Evolutionary conservation across 768 basidiomycete species (phyloP).

Genomic region (Erythrobasidium yunnanense): DNA sequence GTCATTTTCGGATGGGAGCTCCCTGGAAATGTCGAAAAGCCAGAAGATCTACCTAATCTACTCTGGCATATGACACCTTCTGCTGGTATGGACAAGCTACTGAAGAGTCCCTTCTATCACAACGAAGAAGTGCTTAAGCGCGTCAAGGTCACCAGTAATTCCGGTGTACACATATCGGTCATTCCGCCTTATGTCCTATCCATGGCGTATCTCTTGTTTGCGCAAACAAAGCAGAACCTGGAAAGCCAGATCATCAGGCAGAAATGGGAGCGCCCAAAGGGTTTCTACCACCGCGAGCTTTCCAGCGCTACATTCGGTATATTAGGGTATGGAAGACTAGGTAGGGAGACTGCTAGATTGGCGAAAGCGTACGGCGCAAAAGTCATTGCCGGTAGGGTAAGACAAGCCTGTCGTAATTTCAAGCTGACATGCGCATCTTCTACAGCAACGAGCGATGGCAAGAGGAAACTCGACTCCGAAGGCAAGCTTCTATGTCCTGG

Average conservation of each 20-base stretch:
- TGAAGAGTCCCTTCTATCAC: neutral
- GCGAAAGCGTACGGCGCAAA: conserved; percentile 26
- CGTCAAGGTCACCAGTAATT: conserved; percentile 5
- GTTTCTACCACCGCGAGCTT: conserved; percentile 13
- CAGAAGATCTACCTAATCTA: neutral
- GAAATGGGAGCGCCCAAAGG: conserved; percentile 4
- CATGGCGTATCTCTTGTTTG: neutral
- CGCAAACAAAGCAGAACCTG: conserved; percentile 4
- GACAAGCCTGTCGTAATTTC: too few species aligned
- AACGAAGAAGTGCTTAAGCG: neutral
- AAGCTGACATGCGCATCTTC: too few species aligned
- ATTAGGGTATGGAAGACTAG: conserved; percentile 16
- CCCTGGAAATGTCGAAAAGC: neutral
- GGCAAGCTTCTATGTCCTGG: conserved; percentile 13
- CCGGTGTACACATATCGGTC: conserved; percentile 3
- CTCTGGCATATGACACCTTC: conserved; percentile 17
- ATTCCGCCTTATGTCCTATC: conserved; percentile 13
- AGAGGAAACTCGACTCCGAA: conserved; percentile 7
- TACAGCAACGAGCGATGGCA: conserved; percentile 17
- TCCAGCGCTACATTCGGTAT: conserved; percentile 6
- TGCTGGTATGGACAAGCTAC: conserved; percentile 7
- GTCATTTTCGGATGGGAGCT: conserved; percentile 8
- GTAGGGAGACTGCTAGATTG: conserved; percentile 18
- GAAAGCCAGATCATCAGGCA: conserved; percentile 2
- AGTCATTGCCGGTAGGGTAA: conserved; percentile 27